Percentiles rank a stretch among this genome's conserved stretches.
Evolutionary conservation across 345 rosid genomes (phyloP).

Genomic region (Populus simonii): DNA sequence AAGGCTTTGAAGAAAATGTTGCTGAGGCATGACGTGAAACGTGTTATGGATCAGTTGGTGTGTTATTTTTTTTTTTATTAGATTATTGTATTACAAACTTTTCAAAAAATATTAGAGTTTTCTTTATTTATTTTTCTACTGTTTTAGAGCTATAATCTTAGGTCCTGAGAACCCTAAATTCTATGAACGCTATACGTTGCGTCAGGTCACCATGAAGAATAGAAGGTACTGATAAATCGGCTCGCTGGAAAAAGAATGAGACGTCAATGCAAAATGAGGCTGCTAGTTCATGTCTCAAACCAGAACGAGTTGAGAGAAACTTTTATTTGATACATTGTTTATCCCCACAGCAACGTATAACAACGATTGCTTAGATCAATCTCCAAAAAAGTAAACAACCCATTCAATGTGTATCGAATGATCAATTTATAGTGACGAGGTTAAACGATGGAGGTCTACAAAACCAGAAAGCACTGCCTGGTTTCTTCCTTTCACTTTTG

Average conservation of each 20-base stretch:
- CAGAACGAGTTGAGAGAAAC: background rate
- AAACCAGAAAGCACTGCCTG: constrained; percentile 63
- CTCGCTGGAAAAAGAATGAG: background rate
- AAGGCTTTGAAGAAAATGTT: too few relatives aligned
- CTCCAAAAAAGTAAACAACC: background rate
- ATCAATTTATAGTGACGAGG: constrained; percentile 43
- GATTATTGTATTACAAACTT: too few relatives aligned
- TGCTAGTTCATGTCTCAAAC: background rate
- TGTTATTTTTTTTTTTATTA: too few relatives aligned
- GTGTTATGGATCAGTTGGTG: too few relatives aligned
- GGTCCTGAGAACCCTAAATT: too few relatives aligned
- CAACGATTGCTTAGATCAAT: background rate
- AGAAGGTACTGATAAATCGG: background rate
- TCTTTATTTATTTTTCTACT: too few relatives aligned
- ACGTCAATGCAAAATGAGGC: background rate
- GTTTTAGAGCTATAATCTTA: too few relatives aligned
- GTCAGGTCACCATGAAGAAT: background rate
- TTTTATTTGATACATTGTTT: background rate
- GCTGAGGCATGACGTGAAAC: too few relatives aligned
- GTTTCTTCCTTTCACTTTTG: constrained; percentile 63
- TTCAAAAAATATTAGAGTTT: too few relatives aligned
- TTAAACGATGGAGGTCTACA: constrained; percentile 47
- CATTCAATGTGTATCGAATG: background rate
- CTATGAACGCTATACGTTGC: too few relatives aligned
- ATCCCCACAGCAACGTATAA: background rate